Conservation (phyloP, 2,329 filamentous ascomycete species). For the Lachnellula arida region DNA sequence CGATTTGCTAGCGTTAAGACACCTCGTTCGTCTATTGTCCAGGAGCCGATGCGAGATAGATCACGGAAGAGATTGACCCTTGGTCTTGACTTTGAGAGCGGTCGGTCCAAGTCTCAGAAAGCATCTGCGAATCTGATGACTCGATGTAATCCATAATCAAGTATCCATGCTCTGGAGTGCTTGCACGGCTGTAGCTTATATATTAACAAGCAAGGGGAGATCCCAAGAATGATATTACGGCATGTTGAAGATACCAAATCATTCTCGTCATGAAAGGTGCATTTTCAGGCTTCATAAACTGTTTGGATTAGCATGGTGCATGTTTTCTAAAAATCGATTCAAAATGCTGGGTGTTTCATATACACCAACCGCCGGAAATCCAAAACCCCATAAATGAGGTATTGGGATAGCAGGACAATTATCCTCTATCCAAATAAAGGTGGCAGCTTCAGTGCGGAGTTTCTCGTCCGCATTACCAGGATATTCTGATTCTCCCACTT, state of each 20-base stretch:
- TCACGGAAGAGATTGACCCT: conserved; percentile 24
- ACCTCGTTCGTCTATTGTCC: conserved; percentile 28
- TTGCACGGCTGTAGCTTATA: conserved; percentile 16
- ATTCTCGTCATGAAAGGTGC: conserved; percentile 17
- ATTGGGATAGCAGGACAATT: conserved; percentile 36
- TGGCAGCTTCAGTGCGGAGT: no score
- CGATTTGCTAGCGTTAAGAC: conserved; percentile 33
- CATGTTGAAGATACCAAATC: conserved; percentile 23
- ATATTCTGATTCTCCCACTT: no score
- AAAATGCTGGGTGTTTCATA: conserved; percentile 15
- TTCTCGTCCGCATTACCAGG: no score
- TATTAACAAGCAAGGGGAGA: conserved; percentile 24
- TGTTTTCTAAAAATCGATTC: conserved; percentile 1
- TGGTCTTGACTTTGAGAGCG: conserved; percentile 15
- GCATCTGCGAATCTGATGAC: conserved; percentile 22
- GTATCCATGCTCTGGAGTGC: conserved; percentile 25
- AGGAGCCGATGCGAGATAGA: conserved; percentile 33
- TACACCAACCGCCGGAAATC: conserved; percentile 29
- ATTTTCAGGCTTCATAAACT: conserved; percentile 13
- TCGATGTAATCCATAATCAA: conserved; percentile 31
- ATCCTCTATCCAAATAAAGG: conserved; percentile 33
- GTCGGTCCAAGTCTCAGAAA: conserved; percentile 27
- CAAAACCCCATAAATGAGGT: conserved; percentile 1
- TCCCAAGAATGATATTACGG: conserved; percentile 22
- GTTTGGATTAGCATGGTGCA: conserved; percentile 9